Evolutionary conservation across 495 filamentous ascomycete genomes (phyloP).

Genomic region (Bombardia bombarda): DNA sequence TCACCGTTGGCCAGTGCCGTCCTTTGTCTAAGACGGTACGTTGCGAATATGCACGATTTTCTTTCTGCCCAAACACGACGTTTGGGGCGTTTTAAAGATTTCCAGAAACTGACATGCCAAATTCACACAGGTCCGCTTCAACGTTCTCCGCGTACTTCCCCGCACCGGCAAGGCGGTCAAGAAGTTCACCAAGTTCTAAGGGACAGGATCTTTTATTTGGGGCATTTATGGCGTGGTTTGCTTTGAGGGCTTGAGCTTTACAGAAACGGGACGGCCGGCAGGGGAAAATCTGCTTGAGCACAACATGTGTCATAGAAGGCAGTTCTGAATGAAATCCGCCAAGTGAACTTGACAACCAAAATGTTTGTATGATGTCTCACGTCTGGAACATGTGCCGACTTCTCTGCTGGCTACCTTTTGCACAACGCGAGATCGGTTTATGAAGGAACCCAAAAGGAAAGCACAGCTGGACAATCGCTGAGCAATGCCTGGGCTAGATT

Average conservation of each 20-base stretch:
- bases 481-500: too few relatives aligned
- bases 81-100: background rate
- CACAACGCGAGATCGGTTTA: too few relatives aligned
- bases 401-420: too few relatives aligned
- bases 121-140: slow-evolving; percentile 81
- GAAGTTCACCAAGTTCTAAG: slow-evolving; percentile 95
- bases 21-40: slow-evolving; percentile 97
- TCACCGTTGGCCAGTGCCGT: slow-evolving; percentile 98
- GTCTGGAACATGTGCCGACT: background rate
- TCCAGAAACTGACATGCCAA: slow-evolving; percentile 7
- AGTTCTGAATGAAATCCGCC: slow-evolving; percentile 39
- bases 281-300: slow-evolving; percentile 37
- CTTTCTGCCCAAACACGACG: background rate
- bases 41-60: slow-evolving; percentile 54
- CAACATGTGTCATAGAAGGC: slow-evolving; percentile 36
- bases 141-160: slow-evolving; percentile 94
- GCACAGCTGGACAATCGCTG: too few relatives aligned
- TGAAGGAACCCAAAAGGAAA: too few relatives aligned
- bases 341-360: slow-evolving; percentile 18
- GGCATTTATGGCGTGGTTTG: slow-evolving; percentile 47
- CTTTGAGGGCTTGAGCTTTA: slow-evolving; percentile 42
- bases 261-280: slow-evolving; percentile 40
- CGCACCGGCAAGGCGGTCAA: slow-evolving; percentile 95
- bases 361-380: background rate
- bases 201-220: slow-evolving; percentile 24